Evolutionary conservation across 2,329 filamentous ascomycete genomes (phyloP).

Genomic region (Pestalotiopsis sp.): DNA sequence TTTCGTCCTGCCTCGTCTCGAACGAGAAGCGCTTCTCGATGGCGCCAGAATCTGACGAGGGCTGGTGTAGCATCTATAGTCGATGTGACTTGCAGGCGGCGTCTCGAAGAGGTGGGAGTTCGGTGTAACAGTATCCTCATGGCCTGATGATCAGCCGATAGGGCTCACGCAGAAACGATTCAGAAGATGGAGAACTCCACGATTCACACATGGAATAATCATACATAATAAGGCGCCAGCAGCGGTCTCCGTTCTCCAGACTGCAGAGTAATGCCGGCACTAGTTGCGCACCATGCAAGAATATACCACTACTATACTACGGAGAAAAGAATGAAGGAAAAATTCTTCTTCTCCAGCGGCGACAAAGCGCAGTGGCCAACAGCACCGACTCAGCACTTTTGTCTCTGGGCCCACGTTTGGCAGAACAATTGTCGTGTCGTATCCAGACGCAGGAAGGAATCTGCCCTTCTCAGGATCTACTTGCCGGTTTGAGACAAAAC

Average conservation of each 20-base stretch:
- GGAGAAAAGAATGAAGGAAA: not conserved
- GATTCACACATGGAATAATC: not conserved
- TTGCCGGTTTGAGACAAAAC: constrained; percentile 4
- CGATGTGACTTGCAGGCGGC: not conserved
- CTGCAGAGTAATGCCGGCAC: not conserved
- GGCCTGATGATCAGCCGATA: not conserved
- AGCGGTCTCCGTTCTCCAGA: not conserved
- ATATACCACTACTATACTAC: not conserved
- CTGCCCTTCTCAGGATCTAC: constrained; percentile 5
- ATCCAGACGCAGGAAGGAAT: not conserved
- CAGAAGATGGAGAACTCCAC: not conserved
- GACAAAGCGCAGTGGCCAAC: constrained; percentile 1
- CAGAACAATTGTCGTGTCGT: not conserved
- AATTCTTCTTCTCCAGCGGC: constrained; percentile 1
- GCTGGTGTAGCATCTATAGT: not conserved
- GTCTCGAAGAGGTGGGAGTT: not conserved
- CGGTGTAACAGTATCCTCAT: not conserved
- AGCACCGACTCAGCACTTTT: not conserved
- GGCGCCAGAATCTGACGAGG: constrained; percentile 1
- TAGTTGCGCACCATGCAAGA: not conserved
- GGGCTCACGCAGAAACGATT: not conserved
- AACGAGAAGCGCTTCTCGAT: not conserved
- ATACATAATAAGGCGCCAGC: not conserved
- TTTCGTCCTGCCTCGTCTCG: not conserved
- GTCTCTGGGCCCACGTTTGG: not conserved